phyloP scores from a whole-genome alignment of 2,329 filamentous ascomycete species.

The Davidsoniella neocaledoniae region DNA sequence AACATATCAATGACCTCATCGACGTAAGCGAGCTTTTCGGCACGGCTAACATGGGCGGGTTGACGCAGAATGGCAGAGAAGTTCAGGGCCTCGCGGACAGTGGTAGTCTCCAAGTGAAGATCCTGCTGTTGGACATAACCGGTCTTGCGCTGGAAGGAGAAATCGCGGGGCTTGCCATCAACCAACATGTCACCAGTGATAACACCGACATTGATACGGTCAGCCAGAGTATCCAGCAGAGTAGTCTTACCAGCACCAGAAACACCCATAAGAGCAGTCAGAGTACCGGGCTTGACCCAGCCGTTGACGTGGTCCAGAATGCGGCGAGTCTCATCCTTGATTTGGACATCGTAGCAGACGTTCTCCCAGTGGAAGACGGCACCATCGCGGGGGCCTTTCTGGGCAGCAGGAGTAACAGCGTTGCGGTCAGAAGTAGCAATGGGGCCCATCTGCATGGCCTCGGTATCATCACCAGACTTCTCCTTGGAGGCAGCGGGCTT shows the following conservation, averaged over 20 bases:
- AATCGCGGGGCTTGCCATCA: constrained; percentile 38
- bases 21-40: constrained; percentile 75
- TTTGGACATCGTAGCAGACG: constrained; percentile 61
- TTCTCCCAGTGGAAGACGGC: constrained; percentile 77
- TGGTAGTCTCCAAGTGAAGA: constrained; percentile 68
- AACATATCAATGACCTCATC: constrained; percentile 81
- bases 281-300: constrained; percentile 77
- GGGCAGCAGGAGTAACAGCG: constrained; percentile 15
- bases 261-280: constrained; percentile 62
- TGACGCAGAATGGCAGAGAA: constrained; percentile 80
- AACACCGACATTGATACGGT: constrained; percentile 41
- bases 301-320: constrained; percentile 67
- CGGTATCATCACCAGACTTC: constrained; percentile 45
- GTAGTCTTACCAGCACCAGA: constrained; percentile 30
- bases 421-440: constrained; percentile 28
- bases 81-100: constrained; percentile 72
- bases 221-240: constrained; percentile 25
- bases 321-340: constrained; percentile 56
- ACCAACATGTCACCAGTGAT: constrained; percentile 51
- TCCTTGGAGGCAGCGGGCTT: constrained; percentile 40
- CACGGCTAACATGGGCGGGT: constrained; percentile 50
- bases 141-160: constrained; percentile 45
- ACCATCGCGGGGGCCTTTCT: constrained; percentile 24
- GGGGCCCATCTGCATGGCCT: constrained; percentile 34
- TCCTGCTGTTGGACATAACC: constrained; percentile 76